Evolutionary conservation across 257 asterid genomes (phyloP), one percentile per base, ranked within the genome.

Genomic region (Dorcoceras hygrometricum): DNA sequence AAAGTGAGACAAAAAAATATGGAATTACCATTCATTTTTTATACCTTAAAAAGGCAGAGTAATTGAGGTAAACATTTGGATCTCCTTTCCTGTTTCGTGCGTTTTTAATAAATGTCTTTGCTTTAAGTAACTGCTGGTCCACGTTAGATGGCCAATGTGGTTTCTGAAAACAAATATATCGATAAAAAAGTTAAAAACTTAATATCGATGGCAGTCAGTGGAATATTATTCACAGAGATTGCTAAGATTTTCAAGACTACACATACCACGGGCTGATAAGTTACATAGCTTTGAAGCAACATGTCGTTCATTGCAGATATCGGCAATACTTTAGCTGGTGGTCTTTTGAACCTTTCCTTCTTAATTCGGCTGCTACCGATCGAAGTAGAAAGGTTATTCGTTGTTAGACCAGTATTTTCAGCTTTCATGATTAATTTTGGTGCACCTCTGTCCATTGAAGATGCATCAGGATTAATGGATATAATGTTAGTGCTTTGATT

Each of bases 251-350:
- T 58, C n/a, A 27, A 62, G 31, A 19, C 43, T 27, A 29, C 16
- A 56, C 72, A 55, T 85, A 89, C 97, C 91, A 20, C 36, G 11
- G 83, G 39, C 57, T 63, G 70, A 57, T 66, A 75, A 3, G 86
- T 78, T 11, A 61, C 58, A 20, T 66, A 85, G 51, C 80, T 84
- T 72, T 66, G 76, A n/a, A 51, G 71, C 76, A 89, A 71, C 78
- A 87, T 68, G 63, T 79, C 59, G 58, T 77, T 81, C 95, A 89
- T 82, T 65, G 75, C 78, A 20, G 80, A 59, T 73, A 87, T 76
- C 22, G 97, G 67, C 54, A 85, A 77, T 7, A 80, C 87, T 23
- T 69, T 70, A 36, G 71, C 68, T 56, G 78, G 78, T 24, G 77
- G 76, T 53, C 81, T 79, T 69, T 81, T 71, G 60, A 77, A 32